Evolutionary conservation across 2,329 filamentous ascomycete species (phyloP).

Genomic region (Hirsutella minnesotensis): DNA sequence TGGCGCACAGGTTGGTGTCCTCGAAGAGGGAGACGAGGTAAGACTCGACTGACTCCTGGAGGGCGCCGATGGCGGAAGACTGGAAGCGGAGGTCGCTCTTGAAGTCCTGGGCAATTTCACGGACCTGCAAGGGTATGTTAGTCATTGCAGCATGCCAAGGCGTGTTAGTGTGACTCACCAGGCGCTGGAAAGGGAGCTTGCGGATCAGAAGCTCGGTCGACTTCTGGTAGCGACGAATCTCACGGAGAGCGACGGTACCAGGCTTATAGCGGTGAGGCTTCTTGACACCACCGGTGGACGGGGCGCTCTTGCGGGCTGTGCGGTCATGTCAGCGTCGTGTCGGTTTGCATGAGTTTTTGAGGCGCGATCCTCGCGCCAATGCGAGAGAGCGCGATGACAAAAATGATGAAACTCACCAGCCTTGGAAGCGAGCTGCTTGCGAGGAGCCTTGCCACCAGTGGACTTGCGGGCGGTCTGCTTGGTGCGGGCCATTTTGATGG

Average conservation of each 20-base stretch:
- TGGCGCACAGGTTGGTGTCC: conserved; percentile 96
- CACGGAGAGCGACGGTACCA: conserved; percentile 91
- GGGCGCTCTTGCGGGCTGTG: conserved; percentile 79
- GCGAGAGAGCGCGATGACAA: neutral
- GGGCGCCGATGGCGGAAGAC: conserved; percentile 90
- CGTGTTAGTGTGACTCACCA: conserved; percentile 42
- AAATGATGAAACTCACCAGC: conserved; percentile 38
- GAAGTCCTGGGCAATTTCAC: conserved; percentile 94
- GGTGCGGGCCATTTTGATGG: conserved; percentile 46
- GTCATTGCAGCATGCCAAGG: conserved; percentile 4
- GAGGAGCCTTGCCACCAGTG: conserved; percentile 66
- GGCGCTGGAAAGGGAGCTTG: conserved; percentile 95
- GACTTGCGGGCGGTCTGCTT: conserved; percentile 65
- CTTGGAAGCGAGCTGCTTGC: conserved; percentile 99
- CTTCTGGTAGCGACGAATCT: conserved; percentile 98
- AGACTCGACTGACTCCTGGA: conserved; percentile 97
- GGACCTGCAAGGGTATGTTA: conserved; percentile 37
- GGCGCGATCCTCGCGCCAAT: neutral
- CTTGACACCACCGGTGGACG: conserved; percentile 94
- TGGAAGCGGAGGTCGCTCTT: conserved; percentile 96
- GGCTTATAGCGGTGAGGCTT: conserved; percentile 88
- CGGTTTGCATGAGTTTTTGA: neutral
- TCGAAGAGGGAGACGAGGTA: conserved; percentile 98
- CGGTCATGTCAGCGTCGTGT: neutral
- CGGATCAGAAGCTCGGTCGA: conserved; percentile 90